A percentile compares a stretch with the other conserved stretches of the same genome.
phyloP scores from a whole-genome alignment of 1,284 basidiomycete species.

The Pascua sp. region DNA sequence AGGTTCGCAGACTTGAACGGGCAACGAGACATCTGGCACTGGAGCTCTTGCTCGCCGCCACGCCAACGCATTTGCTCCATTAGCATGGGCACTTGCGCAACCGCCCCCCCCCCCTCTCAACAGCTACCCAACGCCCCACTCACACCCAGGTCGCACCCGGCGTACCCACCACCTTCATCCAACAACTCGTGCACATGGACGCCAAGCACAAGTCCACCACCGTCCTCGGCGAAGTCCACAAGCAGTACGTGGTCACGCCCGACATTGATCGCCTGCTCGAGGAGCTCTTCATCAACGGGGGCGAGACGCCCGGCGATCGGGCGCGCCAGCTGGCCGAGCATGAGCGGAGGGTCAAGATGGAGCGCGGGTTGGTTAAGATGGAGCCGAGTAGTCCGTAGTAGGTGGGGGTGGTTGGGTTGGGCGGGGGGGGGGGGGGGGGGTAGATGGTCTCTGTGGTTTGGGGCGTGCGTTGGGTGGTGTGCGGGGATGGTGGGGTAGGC shows the following conservation, averaged over 20 bases:
- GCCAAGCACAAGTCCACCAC: constrained; percentile 57
- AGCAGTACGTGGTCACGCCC: constrained; percentile 79
- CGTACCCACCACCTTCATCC: constrained; percentile 81
- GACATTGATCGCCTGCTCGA: constrained; percentile 72
- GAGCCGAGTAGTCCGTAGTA: constrained; percentile 41
- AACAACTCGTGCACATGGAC: constrained; percentile 79
- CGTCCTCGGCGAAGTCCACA: constrained; percentile 78
- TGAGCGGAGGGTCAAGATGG: constrained; percentile 45
- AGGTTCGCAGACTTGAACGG: neutral
- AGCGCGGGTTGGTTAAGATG: constrained; percentile 60
- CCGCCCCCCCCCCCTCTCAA: no score
- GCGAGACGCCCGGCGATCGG: constrained; percentile 44
- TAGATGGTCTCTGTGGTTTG: no score
- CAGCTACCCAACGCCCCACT: neutral
- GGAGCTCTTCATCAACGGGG: constrained; percentile 58
- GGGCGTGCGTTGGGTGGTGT: no score
- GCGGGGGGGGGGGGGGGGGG: no score
- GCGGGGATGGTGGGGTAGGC: no score
- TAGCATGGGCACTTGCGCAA: no score
- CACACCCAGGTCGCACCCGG: constrained; percentile 67
- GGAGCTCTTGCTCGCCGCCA: no score
- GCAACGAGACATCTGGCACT: neutral
- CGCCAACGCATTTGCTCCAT: no score
- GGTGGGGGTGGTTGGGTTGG: neutral
- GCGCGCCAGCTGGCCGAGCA: constrained; percentile 18